These are phyloP conservation scores for Lentinula lateritia DNA, from an alignment of 768 basidiomycete genomes.

Conservation along the genomic window DNA sequence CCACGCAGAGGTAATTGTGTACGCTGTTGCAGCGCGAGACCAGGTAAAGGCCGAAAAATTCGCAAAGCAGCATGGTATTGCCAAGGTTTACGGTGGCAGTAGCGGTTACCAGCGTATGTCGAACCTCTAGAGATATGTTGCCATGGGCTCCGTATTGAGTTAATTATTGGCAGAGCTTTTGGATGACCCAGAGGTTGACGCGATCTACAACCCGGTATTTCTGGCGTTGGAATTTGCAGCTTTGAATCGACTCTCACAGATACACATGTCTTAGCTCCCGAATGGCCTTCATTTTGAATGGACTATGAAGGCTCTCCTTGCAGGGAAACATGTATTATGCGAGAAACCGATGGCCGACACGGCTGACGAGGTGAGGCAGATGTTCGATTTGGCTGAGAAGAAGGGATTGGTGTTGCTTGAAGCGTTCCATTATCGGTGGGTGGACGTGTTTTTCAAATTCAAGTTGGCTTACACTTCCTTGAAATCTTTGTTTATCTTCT, in stretches of 20 bases:
- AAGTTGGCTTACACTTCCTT: too few species aligned
- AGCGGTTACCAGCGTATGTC: conserved; percentile 46
- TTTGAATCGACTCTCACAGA: too few species aligned
- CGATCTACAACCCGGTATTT: conserved; percentile 50
- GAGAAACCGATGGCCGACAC: conserved; percentile 54
- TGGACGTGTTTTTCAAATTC: background rate
- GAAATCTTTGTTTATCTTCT: background rate
- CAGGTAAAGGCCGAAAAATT: conserved; percentile 37
- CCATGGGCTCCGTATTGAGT: background rate
- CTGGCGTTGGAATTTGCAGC: background rate
- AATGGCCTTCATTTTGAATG: conserved; percentile 62
- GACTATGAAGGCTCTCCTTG: conserved; percentile 56
- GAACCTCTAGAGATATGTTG: too few species aligned
- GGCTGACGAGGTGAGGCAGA: conserved; percentile 44
- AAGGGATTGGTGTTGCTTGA: conserved; percentile 52
- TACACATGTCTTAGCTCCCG: conserved; percentile 34
- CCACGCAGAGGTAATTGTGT: conserved; percentile 51
- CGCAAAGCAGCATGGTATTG: conserved; percentile 50
- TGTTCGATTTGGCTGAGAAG: conserved; percentile 43
- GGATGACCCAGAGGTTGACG: conserved; percentile 49
- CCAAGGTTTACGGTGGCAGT: conserved; percentile 42
- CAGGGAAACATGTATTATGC: conserved; percentile 60
- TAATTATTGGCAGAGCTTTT: conserved; percentile 35
- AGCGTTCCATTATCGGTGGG: conserved; percentile 53
- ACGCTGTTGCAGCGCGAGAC: conserved; percentile 58